phyloP scores from a whole-genome alignment of 495 filamentous ascomycete genomes.

The Astrothelium macrocarpum region DNA sequence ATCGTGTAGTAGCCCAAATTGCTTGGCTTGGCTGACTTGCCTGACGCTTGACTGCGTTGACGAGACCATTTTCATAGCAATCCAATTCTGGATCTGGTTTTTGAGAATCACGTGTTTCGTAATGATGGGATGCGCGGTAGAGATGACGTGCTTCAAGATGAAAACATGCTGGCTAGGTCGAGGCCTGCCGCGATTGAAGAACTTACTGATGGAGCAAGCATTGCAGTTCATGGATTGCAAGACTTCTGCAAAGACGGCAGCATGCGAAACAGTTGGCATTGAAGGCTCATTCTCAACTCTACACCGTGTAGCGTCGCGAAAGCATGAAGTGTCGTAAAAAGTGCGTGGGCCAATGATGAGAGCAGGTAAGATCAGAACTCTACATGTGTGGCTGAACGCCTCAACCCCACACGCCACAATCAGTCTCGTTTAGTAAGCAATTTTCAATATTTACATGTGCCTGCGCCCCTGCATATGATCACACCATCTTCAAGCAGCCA shows the following conservation, averaged over 20 bases:
- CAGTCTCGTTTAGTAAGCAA: too few relatives aligned
- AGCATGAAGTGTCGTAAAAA: not conserved
- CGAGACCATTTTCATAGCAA: not conserved
- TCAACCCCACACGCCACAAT: not conserved
- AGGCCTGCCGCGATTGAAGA: not conserved
- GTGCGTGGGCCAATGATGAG: not conserved
- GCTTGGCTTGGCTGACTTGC: not conserved
- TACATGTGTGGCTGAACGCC: not conserved
- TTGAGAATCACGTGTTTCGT: not conserved
- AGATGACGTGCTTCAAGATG: not conserved
- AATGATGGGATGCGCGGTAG: not conserved
- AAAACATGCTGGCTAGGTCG: not conserved
- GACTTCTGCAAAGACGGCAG: not conserved
- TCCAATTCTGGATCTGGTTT: not conserved
- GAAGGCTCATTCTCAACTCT: not conserved
- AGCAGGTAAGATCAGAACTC: not conserved
- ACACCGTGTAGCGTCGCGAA: not conserved
- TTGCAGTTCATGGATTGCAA: not conserved
- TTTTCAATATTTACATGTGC: too few relatives aligned
- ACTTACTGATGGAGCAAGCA: not conserved
- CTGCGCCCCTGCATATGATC: too few relatives aligned
- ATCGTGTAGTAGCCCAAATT: not conserved
- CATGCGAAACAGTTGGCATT: not conserved
- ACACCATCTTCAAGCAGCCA: too few relatives aligned
- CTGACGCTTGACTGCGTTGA: not conserved